phyloP scores from a whole-genome alignment of 2,329 filamentous ascomycete species.

The Metarhizium humberi region DNA sequence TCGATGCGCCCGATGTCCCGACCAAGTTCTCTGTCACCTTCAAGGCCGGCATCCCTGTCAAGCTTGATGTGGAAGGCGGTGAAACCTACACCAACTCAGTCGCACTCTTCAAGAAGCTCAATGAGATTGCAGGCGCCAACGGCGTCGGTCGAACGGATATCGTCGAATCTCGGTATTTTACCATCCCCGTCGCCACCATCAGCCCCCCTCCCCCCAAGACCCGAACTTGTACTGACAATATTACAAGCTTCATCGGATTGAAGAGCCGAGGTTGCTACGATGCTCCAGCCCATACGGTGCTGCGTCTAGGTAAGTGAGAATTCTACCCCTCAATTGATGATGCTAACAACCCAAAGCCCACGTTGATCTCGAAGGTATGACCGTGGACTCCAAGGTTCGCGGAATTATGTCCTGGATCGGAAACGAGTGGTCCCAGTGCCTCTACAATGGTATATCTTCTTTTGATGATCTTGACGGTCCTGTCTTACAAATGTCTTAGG shows the following conservation, averaged over 20 bases:
- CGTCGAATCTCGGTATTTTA: slow-evolving; percentile 30
- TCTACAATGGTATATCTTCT: slow-evolving; percentile 33
- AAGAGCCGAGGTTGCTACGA: slow-evolving; percentile 16
- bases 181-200: too few relatives aligned
- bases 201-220: too few relatives aligned
- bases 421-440: slow-evolving; percentile 32
- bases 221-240: too few relatives aligned
- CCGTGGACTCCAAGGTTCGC: slow-evolving; percentile 45
- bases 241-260: slow-evolving; percentile 12
- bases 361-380: slow-evolving; percentile 44
- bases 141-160: slow-evolving; percentile 57
- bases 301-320: slow-evolving; percentile 5
- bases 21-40: slow-evolving; percentile 57
- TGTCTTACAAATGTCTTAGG: too few relatives aligned
- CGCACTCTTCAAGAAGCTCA: slow-evolving; percentile 55
- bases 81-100: slow-evolving; percentile 35
- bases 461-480: too few relatives aligned
- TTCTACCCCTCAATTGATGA: too few relatives aligned
- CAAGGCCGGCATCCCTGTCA: slow-evolving; percentile 56
- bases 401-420: slow-evolving; percentile 36
- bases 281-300: slow-evolving; percentile 12
- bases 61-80: slow-evolving; percentile 43
- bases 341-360: slow-evolving; percentile 13
- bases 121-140: slow-evolving; percentile 46
- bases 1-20: slow-evolving; percentile 53